Evolutionary conservation across 2,329 filamentous ascomycete genomes (phyloP), one percentile per base, ranked within the genome.

Genomic region (Xylariaceae sp.): DNA sequence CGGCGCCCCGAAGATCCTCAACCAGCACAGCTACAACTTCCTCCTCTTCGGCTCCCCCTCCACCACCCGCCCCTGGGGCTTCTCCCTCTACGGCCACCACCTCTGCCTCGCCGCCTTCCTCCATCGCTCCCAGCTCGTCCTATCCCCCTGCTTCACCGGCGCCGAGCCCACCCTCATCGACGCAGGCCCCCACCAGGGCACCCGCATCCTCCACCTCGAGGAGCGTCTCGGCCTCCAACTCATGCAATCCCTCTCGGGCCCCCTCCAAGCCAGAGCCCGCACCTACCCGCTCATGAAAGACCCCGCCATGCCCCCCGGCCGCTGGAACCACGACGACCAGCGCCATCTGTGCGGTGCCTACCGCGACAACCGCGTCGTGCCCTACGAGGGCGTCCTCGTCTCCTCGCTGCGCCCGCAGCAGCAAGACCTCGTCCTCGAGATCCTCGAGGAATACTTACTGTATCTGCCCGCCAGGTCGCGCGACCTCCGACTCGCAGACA

Each of bases 271-370:
- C 0, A 65, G 68, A 1, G 83, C 84, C 0, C 81, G 81, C 56
- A 72, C 81, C 0, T 90, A 80, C 67, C 76, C 77, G 51, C 61
- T 74, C 0, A 76, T 90, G 72, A 75, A 78, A 29, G 87, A 89
- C 54, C 79, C 81, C 0, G 76, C 72, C 0, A 89, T 90, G 86
- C 81, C 79, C 2, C 71, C 73, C 9, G 85, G 84, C 7, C 78
- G 87, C 6, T 91, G 87, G 87, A 91, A 91, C 67, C 85, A 85
- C 60, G 87, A 90, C 64, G 88, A 92, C 67, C 87, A 91, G 72
- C 78, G 88, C 4, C 88, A 91, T 64, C 68, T 90, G 3, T 89
- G 87, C 66, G 88, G 89, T 37, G 88, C 88, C 0, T 89, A 87
- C 67, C 80, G 87, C 9, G 88, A 92, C 64, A 94, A 92, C 68